Conservation (phyloP, 345 rosid genomes). For the Murraya paniculata region DNA sequence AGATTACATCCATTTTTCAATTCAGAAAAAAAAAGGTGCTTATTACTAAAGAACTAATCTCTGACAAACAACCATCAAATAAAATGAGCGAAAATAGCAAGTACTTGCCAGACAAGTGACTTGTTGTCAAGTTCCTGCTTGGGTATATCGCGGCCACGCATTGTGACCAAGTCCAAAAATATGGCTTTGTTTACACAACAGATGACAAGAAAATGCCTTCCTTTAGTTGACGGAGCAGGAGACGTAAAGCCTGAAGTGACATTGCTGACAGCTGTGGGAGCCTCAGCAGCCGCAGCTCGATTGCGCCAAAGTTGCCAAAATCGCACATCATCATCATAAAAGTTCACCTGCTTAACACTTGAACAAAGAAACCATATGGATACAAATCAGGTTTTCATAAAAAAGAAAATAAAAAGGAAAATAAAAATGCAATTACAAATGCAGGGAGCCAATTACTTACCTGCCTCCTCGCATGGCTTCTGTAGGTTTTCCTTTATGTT, state of each 20-base stretch:
- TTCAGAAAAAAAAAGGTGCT: neutral
- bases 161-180: slow-evolving; percentile 92
- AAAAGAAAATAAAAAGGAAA: too few relatives aligned
- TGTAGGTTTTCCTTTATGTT: slow-evolving; percentile 72
- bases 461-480: slow-evolving; percentile 98
- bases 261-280: slow-evolving; percentile 79
- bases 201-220: slow-evolving; percentile 92
- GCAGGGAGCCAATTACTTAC: slow-evolving; percentile 33
- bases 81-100: slow-evolving; percentile 3
- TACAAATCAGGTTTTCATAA: neutral
- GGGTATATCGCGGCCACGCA: slow-evolving; percentile 98
- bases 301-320: slow-evolving; percentile 96
- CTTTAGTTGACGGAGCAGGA: slow-evolving; percentile 87
- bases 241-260: slow-evolving; percentile 81
- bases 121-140: slow-evolving; percentile 95
- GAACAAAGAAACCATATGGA: slow-evolving; percentile 8
- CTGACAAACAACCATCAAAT: neutral
- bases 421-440: neutral
- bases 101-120: slow-evolving; percentile 80
- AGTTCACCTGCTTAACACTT: slow-evolving; percentile 95
- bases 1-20: neutral
- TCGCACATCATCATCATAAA: slow-evolving; percentile 92
- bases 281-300: slow-evolving; percentile 93
- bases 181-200: slow-evolving; percentile 96
- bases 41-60: neutral